Evolutionary conservation across 768 basidiomycete species (phyloP), one percentile per base, ranked within the genome.

Genomic region (Dioszegia crocea): DNA sequence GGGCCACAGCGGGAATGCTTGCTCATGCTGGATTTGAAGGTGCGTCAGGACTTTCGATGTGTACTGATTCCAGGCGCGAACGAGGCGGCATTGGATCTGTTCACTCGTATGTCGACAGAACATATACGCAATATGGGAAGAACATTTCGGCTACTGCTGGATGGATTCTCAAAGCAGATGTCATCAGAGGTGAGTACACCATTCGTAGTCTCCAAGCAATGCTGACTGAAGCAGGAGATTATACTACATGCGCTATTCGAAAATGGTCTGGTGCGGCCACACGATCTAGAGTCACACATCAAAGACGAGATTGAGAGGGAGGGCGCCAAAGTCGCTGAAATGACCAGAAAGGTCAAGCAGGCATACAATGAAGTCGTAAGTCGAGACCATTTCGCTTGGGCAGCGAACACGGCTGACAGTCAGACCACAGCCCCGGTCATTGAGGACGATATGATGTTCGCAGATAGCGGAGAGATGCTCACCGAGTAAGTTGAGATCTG

Each of bases 1-100:
- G 57, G 17, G 65, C 68, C 6, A 56, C 70, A 10, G 74, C 74
- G 26, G 64, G 62, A 26, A 31, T 94, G 50, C 70, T 96, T 67
- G 91, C 94, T 66, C 93, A 96, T 80, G 81, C 83, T 47, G 92
- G 92, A 1, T 96, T 96, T 70, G 93, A 96, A 81, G 89, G 91
- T 88, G 57, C 57, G 85, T 77, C 33, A 11, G 14, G 31, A n/a
- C n/a, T 44, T 16, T 14, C 11, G 24, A 39, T 45, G 9, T 45
- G 40, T 27, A 21, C 40, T 59, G 44, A 43, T 27, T 56, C 9
- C 29, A 91, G 90, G 44, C 75, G 74, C 89, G 12, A 87, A 89
- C n/a, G 82, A 84, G 65, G 80, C 81, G 41, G 84, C 92, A 0
- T 75, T 96, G 47, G 87, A 89, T 62, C 85, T 91, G 14, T 77